Conservation (phyloP, 139 green algal species). For the Tetratostichococcus sp. region DNA sequence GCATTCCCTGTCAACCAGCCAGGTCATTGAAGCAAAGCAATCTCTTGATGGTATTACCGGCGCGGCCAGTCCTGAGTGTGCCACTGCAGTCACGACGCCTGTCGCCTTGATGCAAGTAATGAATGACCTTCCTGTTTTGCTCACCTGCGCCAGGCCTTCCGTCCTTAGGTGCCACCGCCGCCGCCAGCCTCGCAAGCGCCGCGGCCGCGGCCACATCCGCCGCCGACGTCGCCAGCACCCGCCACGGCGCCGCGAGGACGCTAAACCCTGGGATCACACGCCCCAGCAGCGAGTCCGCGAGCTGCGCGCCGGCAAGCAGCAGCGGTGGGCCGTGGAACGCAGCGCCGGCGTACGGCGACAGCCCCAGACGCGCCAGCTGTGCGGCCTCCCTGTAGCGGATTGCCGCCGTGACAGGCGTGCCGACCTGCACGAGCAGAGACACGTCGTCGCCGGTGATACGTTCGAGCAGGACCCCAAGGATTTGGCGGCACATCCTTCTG, state of each 20-base stretch:
- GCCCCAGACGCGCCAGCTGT: neutral
- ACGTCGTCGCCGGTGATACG: too few relatives aligned
- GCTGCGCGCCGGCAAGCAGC: neutral
- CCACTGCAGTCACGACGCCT: too few relatives aligned
- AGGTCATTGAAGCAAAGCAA: too few relatives aligned
- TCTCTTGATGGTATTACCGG: too few relatives aligned
- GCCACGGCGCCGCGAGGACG: neutral
- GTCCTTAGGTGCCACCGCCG: neutral
- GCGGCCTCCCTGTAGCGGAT: neutral
- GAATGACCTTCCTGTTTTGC: too few relatives aligned
- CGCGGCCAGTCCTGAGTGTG: too few relatives aligned
- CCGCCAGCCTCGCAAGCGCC: neutral
- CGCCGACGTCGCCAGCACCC: neutral
- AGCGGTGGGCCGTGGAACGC: neutral
- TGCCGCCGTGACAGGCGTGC: neutral
- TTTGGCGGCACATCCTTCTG: too few relatives aligned
- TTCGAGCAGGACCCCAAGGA: too few relatives aligned
- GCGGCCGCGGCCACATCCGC: neutral
- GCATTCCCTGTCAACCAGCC: too few relatives aligned
- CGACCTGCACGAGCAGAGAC: neutral
- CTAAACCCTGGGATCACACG: neutral
- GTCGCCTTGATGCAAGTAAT: too few relatives aligned
- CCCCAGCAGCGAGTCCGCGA: neutral
- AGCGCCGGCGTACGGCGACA: neutral
- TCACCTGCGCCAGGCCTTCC: too few relatives aligned